Percentiles rank a stretch among this genome's conserved stretches.
Conservation (phyloP, 768 basidiomycete species). For the Pulveroboletus sp. region DNA sequence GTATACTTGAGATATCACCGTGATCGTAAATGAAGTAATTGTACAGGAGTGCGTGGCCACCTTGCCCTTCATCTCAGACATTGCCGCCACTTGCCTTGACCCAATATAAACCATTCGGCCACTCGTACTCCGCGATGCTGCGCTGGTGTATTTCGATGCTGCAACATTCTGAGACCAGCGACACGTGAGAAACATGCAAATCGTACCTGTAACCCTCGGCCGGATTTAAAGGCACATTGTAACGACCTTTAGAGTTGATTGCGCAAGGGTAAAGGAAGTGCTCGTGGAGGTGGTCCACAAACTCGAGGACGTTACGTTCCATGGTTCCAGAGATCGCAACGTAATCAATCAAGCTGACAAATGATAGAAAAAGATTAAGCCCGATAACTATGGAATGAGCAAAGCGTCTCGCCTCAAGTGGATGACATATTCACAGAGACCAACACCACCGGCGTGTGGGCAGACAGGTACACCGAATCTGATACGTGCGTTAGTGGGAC, state of each 20-base stretch:
- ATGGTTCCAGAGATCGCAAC: conserved; percentile 88
- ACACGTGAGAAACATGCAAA: neutral
- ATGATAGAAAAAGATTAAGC: neutral
- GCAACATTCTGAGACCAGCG: neutral
- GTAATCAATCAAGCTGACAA: conserved; percentile 82
- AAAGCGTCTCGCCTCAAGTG: conserved; percentile 58
- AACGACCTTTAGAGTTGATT: conserved; percentile 81
- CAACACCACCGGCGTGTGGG: conserved; percentile 95
- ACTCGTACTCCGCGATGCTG: conserved; percentile 82
- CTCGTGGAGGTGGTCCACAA: conserved; percentile 89
- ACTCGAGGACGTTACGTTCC: conserved; percentile 93
- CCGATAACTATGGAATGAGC: neutral
- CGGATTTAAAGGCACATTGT: conserved; percentile 79
- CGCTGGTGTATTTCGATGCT: conserved; percentile 87
- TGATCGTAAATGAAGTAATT: neutral
- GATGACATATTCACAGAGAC: conserved; percentile 91
- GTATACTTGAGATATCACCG: neutral
- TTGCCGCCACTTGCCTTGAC: conserved; percentile 6
- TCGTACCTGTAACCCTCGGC: conserved; percentile 64
- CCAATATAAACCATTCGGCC: conserved; percentile 64
- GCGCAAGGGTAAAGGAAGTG: conserved; percentile 88
- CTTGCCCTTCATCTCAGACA: neutral
- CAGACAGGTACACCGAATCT: conserved; percentile 90
- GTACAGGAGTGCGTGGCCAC: neutral
- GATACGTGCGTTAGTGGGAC: conserved; percentile 8